Evolutionary conservation across 2,329 filamentous ascomycete genomes (phyloP).

Genomic region (Exophiala spinifera): DNA sequence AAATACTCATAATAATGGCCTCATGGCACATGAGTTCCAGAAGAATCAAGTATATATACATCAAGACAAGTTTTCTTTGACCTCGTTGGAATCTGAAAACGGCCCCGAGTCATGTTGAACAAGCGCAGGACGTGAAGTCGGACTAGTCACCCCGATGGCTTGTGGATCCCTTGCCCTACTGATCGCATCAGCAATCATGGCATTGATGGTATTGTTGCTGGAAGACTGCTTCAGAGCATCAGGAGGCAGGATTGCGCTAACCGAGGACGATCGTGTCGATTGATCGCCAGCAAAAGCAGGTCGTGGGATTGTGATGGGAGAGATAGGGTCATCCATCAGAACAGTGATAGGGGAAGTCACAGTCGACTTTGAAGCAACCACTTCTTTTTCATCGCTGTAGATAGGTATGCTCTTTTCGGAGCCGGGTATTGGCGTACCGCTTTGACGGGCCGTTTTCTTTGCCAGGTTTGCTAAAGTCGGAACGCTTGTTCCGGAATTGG

Average conservation of each 20-base stretch:
- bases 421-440: slow-evolving; percentile 16
- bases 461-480: slow-evolving; percentile 33
- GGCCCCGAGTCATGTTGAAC: slow-evolving; percentile 38
- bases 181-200: slow-evolving; percentile 33
- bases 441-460: slow-evolving; percentile 27
- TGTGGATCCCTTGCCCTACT: slow-evolving; percentile 26
- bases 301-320: slow-evolving; percentile 18
- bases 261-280: slow-evolving; percentile 24
- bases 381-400: slow-evolving; percentile 27
- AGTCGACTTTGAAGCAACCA: slow-evolving; percentile 16
- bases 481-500: slow-evolving; percentile 33
- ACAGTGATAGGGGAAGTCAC: slow-evolving; percentile 8
- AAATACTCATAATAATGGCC: slow-evolving; percentile 16
- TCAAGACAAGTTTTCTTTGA: slow-evolving; percentile 32
- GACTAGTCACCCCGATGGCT: slow-evolving; percentile 13
- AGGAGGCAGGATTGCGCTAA: slow-evolving; percentile 20
- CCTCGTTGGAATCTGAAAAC: slow-evolving; percentile 45
- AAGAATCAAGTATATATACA: slow-evolving; percentile 13
- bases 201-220: slow-evolving; percentile 32
- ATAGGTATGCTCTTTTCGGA: slow-evolving; percentile 12
- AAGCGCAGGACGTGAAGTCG: slow-evolving; percentile 27
- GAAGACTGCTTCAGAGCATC: slow-evolving; percentile 22
- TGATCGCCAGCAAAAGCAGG: slow-evolving; percentile 22
- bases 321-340: slow-evolving; percentile 13
- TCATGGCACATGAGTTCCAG: slow-evolving; percentile 9